phyloP scores from a whole-genome alignment of 75 land plant genomes.

The Chamaecyparis obtusa region DNA sequence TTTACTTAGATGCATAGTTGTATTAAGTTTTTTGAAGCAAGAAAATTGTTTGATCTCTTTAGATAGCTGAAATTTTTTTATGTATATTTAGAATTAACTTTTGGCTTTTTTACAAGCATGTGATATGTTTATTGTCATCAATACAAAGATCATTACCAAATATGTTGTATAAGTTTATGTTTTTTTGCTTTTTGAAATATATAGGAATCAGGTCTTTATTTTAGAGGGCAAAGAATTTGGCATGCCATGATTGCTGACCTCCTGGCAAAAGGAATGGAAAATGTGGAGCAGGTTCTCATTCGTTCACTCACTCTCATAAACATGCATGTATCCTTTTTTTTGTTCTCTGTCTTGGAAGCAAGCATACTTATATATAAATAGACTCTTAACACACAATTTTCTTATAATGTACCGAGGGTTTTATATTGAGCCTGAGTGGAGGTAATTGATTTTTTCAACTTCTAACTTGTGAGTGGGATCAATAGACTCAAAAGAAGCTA shows the following conservation, averaged over 20 bases:
- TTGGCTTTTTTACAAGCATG: neutral
- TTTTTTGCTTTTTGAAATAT: neutral
- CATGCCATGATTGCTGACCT: conserved; percentile 71
- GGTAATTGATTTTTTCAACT: no score
- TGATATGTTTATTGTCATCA: neutral
- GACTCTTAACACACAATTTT: no score
- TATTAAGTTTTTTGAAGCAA: neutral
- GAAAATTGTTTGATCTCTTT: neutral
- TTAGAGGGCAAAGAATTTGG: conserved; percentile 85
- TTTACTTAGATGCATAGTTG: neutral
- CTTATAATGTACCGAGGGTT: no score
- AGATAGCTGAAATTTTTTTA: no score
- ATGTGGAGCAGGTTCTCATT: conserved; percentile 56
- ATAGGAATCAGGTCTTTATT: conserved; percentile 55
- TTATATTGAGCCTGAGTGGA: no score
- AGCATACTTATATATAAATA: neutral
- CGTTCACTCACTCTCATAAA: neutral
- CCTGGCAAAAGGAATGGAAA: conserved; percentile 72
- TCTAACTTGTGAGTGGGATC: no score
- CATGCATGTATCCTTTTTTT: neutral
- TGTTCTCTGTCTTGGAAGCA: neutral
- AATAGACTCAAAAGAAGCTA: no score
- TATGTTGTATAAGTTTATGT: neutral
- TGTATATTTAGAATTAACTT: no score
- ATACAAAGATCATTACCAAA: neutral